Evolutionary conservation across 2,329 filamentous ascomycete genomes (phyloP).

Genomic region (Xylariales sp.): DNA sequence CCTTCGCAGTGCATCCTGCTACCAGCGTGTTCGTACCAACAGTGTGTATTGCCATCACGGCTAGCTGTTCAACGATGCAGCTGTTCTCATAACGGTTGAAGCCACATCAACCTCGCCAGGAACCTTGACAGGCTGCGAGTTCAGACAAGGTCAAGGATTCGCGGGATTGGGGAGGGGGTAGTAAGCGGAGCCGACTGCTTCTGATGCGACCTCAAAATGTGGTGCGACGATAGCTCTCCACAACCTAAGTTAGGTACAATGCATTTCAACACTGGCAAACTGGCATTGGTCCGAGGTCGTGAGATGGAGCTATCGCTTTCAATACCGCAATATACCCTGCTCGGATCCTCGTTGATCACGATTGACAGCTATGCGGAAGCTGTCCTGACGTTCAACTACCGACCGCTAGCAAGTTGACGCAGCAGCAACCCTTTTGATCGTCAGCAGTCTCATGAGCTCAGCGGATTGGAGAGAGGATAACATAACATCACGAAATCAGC

Average conservation of each 20-base stretch:
- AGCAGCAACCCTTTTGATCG: background rate
- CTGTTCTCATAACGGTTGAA: too few species aligned
- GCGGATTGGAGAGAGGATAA: background rate
- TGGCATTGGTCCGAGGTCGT: too few species aligned
- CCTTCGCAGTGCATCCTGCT: too few species aligned
- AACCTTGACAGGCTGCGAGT: background rate
- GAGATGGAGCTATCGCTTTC: too few species aligned
- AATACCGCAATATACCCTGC: slow-evolving; percentile 1
- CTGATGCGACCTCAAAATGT: slow-evolving; percentile 11
- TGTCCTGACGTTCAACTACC: too few species aligned
- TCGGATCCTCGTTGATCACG: slow-evolving; percentile 5
- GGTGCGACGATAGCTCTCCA: slow-evolving; percentile 12
- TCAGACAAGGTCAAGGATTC: slow-evolving; percentile 1
- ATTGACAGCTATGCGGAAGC: too few species aligned
- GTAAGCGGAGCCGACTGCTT: slow-evolving; percentile 6
- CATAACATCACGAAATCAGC: slow-evolving; percentile 14
- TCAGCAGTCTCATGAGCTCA: background rate
- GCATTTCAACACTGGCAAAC: slow-evolving; percentile 3
- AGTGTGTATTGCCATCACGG: too few species aligned
- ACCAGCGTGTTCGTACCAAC: too few species aligned
- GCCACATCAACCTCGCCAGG: too few species aligned
- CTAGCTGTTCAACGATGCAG: too few species aligned
- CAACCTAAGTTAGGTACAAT: background rate
- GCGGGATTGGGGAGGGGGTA: slow-evolving; percentile 5
- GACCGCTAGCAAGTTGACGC: too few species aligned